Percentiles rank a stretch among this genome's conserved stretches.
These are phyloP conservation scores for Pseudonitzschia pungens DNA, from an alignment of 108 stramenopile species.

Conservation along the genomic window DNA sequence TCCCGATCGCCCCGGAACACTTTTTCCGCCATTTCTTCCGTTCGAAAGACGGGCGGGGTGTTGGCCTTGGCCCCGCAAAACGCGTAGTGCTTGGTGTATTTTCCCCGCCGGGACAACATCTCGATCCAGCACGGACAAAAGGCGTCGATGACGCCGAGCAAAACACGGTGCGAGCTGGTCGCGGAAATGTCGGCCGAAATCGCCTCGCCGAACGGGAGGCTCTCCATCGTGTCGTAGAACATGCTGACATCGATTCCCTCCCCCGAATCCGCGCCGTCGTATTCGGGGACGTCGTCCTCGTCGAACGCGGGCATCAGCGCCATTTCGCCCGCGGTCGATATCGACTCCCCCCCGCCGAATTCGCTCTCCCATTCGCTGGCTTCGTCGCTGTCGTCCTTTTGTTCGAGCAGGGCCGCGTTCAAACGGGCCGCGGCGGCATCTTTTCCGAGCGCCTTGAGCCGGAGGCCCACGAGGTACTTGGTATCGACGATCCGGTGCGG, in stretches of 20 bases:
- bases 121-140: conserved; percentile 57
- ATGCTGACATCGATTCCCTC: conserved; percentile 1
- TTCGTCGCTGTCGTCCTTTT: not conserved
- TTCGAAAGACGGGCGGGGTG: conserved; percentile 11
- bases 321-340: not conserved
- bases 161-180: conserved; percentile 7
- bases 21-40: conserved; percentile 4
- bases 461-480: conserved; percentile 13
- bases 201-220: conserved; percentile 3
- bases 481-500: not conserved
- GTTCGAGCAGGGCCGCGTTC: conserved; percentile 12
- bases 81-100: conserved; percentile 40
- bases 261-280: not conserved
- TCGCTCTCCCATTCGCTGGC: conserved; percentile 11
- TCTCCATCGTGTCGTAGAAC: conserved; percentile 10
- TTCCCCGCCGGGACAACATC: conserved; percentile 29
- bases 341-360: conserved; percentile 13
- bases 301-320: conserved; percentile 14
- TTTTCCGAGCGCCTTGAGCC: conserved; percentile 16
- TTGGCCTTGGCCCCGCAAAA: conserved; percentile 15
- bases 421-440: not conserved
- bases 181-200: conserved; percentile 4
- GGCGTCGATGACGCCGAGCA: conserved; percentile 30
- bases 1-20: conserved; percentile 1
- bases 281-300: conserved; percentile 6